Evolutionary conservation across 371 early-diverging fungal genomes (phyloP).

Genomic region (Mucor velutinosus): DNA sequence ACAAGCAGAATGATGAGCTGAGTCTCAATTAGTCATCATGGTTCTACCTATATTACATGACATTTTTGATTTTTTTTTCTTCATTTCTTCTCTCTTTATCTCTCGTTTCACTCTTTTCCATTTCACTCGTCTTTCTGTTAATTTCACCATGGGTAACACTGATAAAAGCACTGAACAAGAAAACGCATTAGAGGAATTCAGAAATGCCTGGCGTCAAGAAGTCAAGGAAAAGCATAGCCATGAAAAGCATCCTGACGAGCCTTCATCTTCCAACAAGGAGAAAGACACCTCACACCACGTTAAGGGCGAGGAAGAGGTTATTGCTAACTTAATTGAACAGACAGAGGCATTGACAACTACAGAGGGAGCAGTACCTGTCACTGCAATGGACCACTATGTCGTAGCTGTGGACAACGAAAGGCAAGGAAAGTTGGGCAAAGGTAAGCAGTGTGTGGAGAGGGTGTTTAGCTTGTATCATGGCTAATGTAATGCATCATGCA

Average conservation of each 20-base stretch:
- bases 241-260: not conserved
- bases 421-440: slow-evolving; percentile 55
- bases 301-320: not conserved
- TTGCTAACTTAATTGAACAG: slow-evolving; percentile 9
- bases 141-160: not conserved
- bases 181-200: slow-evolving; percentile 30
- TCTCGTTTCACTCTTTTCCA: not conserved
- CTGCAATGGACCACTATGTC: slow-evolving; percentile 54
- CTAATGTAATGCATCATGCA: slow-evolving; percentile 5
- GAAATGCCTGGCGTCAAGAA: slow-evolving; percentile 51
- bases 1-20: not conserved
- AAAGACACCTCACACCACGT: not conserved
- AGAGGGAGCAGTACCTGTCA: slow-evolving; percentile 7
- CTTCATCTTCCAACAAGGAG: not conserved
- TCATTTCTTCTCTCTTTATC: not conserved
- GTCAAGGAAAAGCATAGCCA: slow-evolving; percentile 29
- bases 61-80: not conserved
- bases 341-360: slow-evolving; percentile 8
- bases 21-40: not conserved
- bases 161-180: not conserved
- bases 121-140: not conserved
- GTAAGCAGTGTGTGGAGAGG: slow-evolving; percentile 15
- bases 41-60: not conserved
- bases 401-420: slow-evolving; percentile 51
- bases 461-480: not conserved